Base-by-base conservation (phyloP, 768 basidiomycete species). In the Sarcodon aspratus region DNA sequence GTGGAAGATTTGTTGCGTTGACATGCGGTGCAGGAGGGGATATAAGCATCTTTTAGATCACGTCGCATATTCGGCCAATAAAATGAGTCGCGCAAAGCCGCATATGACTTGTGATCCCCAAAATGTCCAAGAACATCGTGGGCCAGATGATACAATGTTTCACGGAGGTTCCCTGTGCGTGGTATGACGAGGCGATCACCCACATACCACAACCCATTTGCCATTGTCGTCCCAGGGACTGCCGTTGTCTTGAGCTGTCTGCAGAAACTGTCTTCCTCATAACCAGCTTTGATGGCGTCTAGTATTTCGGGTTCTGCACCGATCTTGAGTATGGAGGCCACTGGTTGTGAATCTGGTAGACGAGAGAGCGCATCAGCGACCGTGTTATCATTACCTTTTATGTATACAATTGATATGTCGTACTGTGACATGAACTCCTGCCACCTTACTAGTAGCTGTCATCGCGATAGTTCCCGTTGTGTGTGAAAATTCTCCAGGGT, bases 401-500 rank as follows among this genome's bases (percentile, higher is more conserved):
- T 50, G 48, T 72, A 73, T 5, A 48, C 45, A 13, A 72, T 64
- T 0, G 52, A 36, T 43, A 57, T 57, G 36, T 73, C 63, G 48
- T 70, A 76, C 13, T 66, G 55, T 0, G 54, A 47, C 0, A 77
- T 50, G 17, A 65, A 63, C 48, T 73, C 63, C 3, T 66, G 27
- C 74, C 73, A 74, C 0, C 63, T 52, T 0, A n/a, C n/a, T n/a
- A n/a, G n/a, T n/a, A 61, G 61, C 33, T 72, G 72, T 0, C 63
- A 46, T 0, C 58, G 50, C 0, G 62, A 69, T 1, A 74, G 51
- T 17, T 68, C 56, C 3, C 47, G 36, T 47, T 72, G 69, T 0
- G 47, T 52, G 1, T 56, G 9, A 46, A 72, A 67, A 34, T 61
- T 55, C 45, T 67, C 57, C 3, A 70, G 55, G 0, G 68, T 67